Base-by-base conservation (phyloP, 2,329 filamentous ascomycete genomes). In the Phialophora expanda region DNA sequence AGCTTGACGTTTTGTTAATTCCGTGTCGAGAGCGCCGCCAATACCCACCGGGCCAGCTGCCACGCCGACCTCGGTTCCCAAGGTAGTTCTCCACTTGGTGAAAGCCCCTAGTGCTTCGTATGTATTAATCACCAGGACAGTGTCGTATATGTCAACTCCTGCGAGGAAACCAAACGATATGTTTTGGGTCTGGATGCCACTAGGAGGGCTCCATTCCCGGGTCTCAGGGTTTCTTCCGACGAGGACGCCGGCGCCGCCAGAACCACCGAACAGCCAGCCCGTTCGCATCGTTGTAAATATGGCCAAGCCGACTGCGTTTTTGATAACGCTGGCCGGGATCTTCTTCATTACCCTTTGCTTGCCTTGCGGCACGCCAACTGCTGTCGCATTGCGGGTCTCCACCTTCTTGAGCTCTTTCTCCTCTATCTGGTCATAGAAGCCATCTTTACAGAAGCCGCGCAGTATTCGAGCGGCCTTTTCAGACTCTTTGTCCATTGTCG, bases 231-330 rank as follows among this genome's bases (percentile, higher is more conserved):
- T 90, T 71, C 92, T 87, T 20, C 89, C 93, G 66, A 97, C 87
- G 46, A 98, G 83, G 46, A 98, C 86, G 58, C 94, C 94, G 64
- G 92, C 94, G 46, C 94, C 94, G 30, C 93, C 93, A 17, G 93
- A 93, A 54, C 94, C 94, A 54, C 91, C 94, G 72, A 96, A 85
- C 91, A 93, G 97, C 34, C 97, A 81, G 12, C 94, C 94, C 14
- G 92, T 94, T 66, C 94, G 89, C 92, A 97, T 96, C 32, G 92
- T 96, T 0, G 93, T 97, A 80, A 97, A 97, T 71, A 98, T 91
- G 62, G 92, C 93, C 65, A 98, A 85, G 11, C 92, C 94, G 71
- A 94, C 92, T 30, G 93, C 93, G 79, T 95, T 91, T 75, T 91
- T 87, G 72, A 98, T 92, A 64, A 97, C 92, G 74, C 89, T 86